Conservation (phyloP, 805 yeast genomes). For the Yamadazyma philogaea region DNA sequence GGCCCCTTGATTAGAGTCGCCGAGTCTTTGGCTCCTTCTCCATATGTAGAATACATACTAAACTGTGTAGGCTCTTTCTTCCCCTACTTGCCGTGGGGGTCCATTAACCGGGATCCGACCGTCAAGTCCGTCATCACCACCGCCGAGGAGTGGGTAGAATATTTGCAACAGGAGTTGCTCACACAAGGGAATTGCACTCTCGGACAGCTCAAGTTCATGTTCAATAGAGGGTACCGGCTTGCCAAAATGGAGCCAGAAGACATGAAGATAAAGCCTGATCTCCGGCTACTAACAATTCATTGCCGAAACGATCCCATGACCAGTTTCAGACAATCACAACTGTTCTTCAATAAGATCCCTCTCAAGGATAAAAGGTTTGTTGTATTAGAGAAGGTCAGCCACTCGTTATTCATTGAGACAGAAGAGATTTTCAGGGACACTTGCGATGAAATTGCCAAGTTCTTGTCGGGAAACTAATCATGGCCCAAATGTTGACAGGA, state of each 20-base stretch:
- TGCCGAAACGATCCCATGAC: slow-evolving; percentile 62
- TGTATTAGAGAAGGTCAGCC: slow-evolving; percentile 31
- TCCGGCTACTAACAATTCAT: slow-evolving; percentile 49
- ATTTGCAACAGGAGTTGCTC: slow-evolving; percentile 37
- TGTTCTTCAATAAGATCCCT: slow-evolving; percentile 36
- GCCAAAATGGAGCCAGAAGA: slow-evolving; percentile 35
- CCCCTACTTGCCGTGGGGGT: slow-evolving; percentile 31
- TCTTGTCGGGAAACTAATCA: neutral
- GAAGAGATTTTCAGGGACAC: slow-evolving; percentile 33
- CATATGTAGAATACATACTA: slow-evolving; percentile 11
- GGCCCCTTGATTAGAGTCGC: slow-evolving; percentile 62
- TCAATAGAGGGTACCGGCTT: slow-evolving; percentile 56
- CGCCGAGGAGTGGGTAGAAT: slow-evolving; percentile 45
- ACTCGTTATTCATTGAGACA: slow-evolving; percentile 46
- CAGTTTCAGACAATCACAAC: slow-evolving; percentile 44
- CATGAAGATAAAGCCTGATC: slow-evolving; percentile 5
- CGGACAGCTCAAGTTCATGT: slow-evolving; percentile 60
- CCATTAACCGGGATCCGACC: slow-evolving; percentile 12
- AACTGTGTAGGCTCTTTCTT: slow-evolving; percentile 36
- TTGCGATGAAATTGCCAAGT: slow-evolving; percentile 8
- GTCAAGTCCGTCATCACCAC: slow-evolving; percentile 38
- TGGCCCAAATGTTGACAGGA: neutral
- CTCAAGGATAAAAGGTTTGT: slow-evolving; percentile 28
- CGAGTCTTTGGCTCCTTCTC: slow-evolving; percentile 53
- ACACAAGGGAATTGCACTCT: slow-evolving; percentile 40